These are phyloP conservation scores for Chlamydomonas incerta DNA, from an alignment of 139 green algal genomes.

Conservation along the genomic window DNA sequence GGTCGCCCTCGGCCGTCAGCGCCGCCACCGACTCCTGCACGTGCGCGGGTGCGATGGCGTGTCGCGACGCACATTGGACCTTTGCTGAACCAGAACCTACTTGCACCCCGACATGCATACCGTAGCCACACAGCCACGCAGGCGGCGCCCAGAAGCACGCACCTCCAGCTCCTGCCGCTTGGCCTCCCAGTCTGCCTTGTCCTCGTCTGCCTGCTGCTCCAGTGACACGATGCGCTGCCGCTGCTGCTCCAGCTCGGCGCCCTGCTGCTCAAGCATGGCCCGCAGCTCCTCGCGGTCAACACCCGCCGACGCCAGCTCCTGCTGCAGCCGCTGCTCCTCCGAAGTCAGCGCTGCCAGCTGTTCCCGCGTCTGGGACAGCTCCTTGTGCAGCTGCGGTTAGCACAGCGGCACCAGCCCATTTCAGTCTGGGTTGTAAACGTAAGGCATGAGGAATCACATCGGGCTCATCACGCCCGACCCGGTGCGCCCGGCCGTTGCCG, in stretches of 20 bases:
- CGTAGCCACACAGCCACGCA: too few relatives aligned
- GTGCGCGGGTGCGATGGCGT: too few relatives aligned
- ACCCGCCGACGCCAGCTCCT: not conserved
- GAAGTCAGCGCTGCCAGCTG: constrained; percentile 32
- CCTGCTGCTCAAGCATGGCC: not conserved
- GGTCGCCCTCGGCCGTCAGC: not conserved
- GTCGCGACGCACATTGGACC: too few relatives aligned
- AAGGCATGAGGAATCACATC: too few relatives aligned
- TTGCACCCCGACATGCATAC: too few relatives aligned
- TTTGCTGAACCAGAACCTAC: too few relatives aligned
- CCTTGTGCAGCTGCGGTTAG: constrained; percentile 7
- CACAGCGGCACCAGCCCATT: too few relatives aligned
- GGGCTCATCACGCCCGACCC: too few relatives aligned
- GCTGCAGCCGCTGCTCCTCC: constrained; percentile 4
- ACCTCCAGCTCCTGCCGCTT: constrained; percentile 16
- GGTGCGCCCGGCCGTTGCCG: too few relatives aligned
- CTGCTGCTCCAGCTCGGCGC: constrained; percentile 12
- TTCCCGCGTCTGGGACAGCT: constrained; percentile 4
- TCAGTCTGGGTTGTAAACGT: too few relatives aligned
- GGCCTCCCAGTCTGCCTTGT: not conserved
- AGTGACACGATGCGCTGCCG: constrained; percentile 22
- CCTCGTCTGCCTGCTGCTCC: not conserved
- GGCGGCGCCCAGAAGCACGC: too few relatives aligned
- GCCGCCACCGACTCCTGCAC: constrained; percentile 8
- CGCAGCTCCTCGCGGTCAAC: constrained; percentile 15